phyloP scores from a whole-genome alignment of 2,329 filamentous ascomycete genomes.

The Dactylonectria macrodidyma region DNA sequence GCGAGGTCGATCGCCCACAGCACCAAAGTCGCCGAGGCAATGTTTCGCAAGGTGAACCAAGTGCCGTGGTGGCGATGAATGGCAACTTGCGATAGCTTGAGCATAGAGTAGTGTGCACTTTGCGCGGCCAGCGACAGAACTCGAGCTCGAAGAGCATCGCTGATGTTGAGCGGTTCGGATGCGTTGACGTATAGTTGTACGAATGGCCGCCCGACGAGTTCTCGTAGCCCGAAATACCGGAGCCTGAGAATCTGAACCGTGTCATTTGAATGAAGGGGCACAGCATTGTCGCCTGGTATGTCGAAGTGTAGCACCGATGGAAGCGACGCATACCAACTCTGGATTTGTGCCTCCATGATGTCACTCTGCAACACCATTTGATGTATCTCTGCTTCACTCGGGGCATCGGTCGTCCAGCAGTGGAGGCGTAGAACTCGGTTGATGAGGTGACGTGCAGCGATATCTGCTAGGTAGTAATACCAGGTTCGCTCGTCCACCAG shows the following conservation, averaged over 20 bases:
- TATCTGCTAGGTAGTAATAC: conserved; percentile 29
- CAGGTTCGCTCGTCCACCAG: conserved; percentile 19
- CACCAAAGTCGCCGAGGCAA: neutral
- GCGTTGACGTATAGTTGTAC: neutral
- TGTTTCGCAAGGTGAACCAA: neutral
- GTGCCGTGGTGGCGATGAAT: conserved; percentile 3
- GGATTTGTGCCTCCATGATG: conserved; percentile 7
- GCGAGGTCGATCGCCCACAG: neutral
- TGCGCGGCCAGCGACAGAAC: neutral
- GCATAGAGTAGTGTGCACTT: conserved; percentile 3
- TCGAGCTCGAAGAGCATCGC: neutral
- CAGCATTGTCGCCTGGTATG: neutral
- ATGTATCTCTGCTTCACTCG: neutral
- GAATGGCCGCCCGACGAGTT: neutral
- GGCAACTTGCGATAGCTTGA: neutral
- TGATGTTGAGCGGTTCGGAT: neutral
- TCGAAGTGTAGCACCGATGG: conserved; percentile 3
- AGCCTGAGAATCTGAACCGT: neutral
- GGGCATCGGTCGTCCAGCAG: neutral
- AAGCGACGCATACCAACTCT: conserved; percentile 7
- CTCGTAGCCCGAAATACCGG: neutral
- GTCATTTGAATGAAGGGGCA: neutral
- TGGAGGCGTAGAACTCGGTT: conserved; percentile 9
- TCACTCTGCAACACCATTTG: neutral
- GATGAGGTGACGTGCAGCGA: conserved; percentile 27